Percentiles rank a stretch among this genome's conserved stretches.
These are phyloP conservation scores for Nemania serpens DNA, from an alignment of 2,329 filamentous ascomycete species.

Conservation along the genomic window DNA sequence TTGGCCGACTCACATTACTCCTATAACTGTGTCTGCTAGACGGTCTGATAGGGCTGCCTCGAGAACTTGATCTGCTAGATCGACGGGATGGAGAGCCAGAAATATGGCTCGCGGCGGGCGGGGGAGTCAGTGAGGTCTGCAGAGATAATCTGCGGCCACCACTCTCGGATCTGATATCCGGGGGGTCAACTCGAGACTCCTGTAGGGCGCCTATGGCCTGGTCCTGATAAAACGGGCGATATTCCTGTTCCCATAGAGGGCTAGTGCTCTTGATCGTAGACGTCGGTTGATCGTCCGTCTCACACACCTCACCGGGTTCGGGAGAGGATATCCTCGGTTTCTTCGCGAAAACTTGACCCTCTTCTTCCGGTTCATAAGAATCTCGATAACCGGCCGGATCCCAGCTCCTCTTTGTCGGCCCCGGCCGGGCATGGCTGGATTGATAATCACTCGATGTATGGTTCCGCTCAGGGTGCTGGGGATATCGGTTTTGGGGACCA, in stretches of 20 bases:
- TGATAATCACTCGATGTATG: slow-evolving; percentile 2
- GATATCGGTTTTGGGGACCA: slow-evolving; percentile 4
- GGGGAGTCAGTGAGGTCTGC: slow-evolving; percentile 14
- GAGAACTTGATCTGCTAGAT: slow-evolving; percentile 12
- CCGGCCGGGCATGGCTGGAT: slow-evolving; percentile 1
- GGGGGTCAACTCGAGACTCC: neutral
- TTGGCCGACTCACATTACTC: slow-evolving; percentile 15
- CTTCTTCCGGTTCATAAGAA: slow-evolving; percentile 1
- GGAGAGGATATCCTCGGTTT: slow-evolving; percentile 32
- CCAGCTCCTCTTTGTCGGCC: slow-evolving; percentile 32
- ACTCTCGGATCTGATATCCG: neutral
- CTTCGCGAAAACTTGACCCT: slow-evolving; percentile 16
- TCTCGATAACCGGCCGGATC: slow-evolving; percentile 15
- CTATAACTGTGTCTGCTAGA: slow-evolving; percentile 21
- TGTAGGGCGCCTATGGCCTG: neutral
- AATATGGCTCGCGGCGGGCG: neutral
- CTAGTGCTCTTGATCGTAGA: slow-evolving; percentile 9
- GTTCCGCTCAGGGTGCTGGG: slow-evolving; percentile 14
- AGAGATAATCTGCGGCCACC: neutral
- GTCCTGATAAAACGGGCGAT: neutral
- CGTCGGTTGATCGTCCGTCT: slow-evolving; percentile 21
- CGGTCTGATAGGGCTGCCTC: slow-evolving; percentile 18
- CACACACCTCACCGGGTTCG: slow-evolving; percentile 37
- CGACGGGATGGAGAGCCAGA: slow-evolving; percentile 9
- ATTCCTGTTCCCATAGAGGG: slow-evolving; percentile 14